Percentiles rank a stretch among this genome's conserved stretches.
Conservation (phyloP, 345 rosid species). For the Salix arbutifolia region DNA sequence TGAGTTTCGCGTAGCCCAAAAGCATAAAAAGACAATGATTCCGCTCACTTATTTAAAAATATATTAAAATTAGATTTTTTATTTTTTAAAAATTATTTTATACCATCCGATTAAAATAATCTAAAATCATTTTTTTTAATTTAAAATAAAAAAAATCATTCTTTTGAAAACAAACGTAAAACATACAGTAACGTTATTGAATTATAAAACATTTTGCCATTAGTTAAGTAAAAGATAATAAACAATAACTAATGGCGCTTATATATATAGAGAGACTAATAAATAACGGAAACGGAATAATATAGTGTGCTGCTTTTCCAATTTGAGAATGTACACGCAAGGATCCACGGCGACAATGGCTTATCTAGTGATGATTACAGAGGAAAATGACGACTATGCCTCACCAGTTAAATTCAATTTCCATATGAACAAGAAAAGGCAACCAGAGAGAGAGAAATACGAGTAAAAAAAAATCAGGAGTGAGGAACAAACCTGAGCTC, state of each 20-base stretch:
- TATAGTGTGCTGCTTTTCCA: neutral
- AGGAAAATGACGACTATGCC: neutral
- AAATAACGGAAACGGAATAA: neutral
- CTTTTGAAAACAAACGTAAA: no score
- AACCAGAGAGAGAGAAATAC: neutral
- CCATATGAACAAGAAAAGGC: neutral
- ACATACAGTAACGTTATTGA: neutral
- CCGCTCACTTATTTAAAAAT: neutral
- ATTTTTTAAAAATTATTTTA: no score
- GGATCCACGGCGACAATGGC: neutral
- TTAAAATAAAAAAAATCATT: no score
- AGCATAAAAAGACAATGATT: neutral
- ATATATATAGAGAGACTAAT: neutral
- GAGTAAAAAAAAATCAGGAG: neutral
- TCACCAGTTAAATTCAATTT: neutral
- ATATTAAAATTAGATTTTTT: no score
- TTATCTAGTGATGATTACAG: neutral
- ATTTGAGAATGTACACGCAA: neutral
- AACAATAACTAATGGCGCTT: no score
- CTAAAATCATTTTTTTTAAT: no score
- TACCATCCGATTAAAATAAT: no score
- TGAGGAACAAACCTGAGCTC: slow-evolving; percentile 58
- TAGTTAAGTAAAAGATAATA: neutral
- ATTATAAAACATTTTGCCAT: neutral
- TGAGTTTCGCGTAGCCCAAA: neutral